Percentiles rank a stretch among this genome's conserved stretches.
These are phyloP conservation scores for Colletotrichum gigasporum DNA, from an alignment of 2,329 filamentous ascomycete genomes.

Conservation along the genomic window DNA sequence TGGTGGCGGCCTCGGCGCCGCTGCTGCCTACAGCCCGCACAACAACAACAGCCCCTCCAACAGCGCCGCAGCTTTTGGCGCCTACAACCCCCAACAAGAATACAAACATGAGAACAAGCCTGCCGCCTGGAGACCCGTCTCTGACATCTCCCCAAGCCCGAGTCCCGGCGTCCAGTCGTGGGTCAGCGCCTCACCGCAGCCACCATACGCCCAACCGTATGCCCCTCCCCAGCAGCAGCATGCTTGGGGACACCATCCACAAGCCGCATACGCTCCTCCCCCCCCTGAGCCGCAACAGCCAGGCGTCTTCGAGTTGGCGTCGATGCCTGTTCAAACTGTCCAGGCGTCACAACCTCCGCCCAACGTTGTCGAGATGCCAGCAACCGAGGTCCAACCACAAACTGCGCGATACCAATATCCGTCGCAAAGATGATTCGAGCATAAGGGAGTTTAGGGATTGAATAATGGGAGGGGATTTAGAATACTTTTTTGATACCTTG, in stretches of 20 bases:
- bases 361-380: slow-evolving; percentile 31
- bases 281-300: background rate
- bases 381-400: slow-evolving; percentile 8
- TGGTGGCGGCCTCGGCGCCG: background rate
- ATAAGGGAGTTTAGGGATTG: background rate
- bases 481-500: background rate
- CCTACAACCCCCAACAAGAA: background rate
- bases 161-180: slow-evolving; percentile 26
- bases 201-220: slow-evolving; percentile 6
- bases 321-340: slow-evolving; percentile 13
- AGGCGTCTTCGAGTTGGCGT: slow-evolving; percentile 32
- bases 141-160: background rate
- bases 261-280: background rate
- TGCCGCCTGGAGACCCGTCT: slow-evolving; percentile 2
- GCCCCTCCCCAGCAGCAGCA: slow-evolving; percentile 6
- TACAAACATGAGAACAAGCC: slow-evolving; percentile 16
- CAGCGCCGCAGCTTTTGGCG: slow-evolving; percentile 1
- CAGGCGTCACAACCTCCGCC: background rate
- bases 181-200: slow-evolving; percentile 11
- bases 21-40: slow-evolving; percentile 9
- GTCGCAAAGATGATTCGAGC: background rate
- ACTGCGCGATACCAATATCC: slow-evolving; percentile 2
- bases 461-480: background rate
- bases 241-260: slow-evolving; percentile 24
- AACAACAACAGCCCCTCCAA: slow-evolving; percentile 8